Base-by-base conservation (phyloP, 2,329 filamentous ascomycete genomes). In the Orbilia blumenaviensis region DNA sequence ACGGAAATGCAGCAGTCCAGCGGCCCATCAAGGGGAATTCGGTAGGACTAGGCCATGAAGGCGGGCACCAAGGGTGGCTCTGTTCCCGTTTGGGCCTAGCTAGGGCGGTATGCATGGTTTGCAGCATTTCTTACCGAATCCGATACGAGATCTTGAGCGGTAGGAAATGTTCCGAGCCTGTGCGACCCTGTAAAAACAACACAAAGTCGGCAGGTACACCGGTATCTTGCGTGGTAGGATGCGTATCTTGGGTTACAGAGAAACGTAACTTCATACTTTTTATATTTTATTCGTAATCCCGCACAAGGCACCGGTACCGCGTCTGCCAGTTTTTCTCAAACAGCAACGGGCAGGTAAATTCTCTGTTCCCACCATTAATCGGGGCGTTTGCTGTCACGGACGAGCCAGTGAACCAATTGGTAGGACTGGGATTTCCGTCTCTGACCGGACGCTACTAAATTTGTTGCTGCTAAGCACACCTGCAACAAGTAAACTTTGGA, bases 361-460 rank as follows among this genome's bases (percentile, higher is more conserved):
- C n/a, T n/a, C 21, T 16, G 21, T 5, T 38, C 36, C 54, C 54
- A n/a, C 32, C 18, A 27, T 60, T 60, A 23, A 25, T 60, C 54
- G 54, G 56, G 36, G 56, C 56, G 36, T 44, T 61, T 61, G 56
- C 56, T 61, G 34, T 42, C 56, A 61, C 29, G 29, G 9, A 38
- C 32, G 38, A 44, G 14, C 54, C 56, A 44, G 18, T 44, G 23
- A 29, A 18, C 21, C 29, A 56, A 56, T 18, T 56, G 52, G 52
- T 56, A 56, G 29, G 38, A 56, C n/a, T 42, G 29, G 56, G 23
- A 29, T 23, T 25, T 61, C 56, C 56, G 56, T 32, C 38, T 18
- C 23, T 29, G 56, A 61, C 56, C 56, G 56, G 56, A 42, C 36
- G 36, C 56, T 61, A 32, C 56, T 61, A 61, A 61, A 61, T 61